Conservation (phyloP, 2,329 filamentous ascomycete genomes). For the Colletotrichum tanaceti region DNA sequence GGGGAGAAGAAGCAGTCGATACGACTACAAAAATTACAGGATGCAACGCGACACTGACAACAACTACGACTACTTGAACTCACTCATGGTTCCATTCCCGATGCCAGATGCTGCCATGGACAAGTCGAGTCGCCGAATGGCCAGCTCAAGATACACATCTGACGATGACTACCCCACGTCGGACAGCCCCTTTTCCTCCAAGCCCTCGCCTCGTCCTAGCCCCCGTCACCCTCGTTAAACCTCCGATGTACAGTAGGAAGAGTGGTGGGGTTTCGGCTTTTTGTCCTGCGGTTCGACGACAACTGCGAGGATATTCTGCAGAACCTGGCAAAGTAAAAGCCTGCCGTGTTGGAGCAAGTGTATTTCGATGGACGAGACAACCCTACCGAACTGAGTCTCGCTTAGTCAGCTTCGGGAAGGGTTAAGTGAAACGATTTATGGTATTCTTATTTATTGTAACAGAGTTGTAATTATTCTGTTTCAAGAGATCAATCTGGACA, state of each 20-base stretch:
- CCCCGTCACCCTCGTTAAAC: too few relatives aligned
- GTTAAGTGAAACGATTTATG: too few relatives aligned
- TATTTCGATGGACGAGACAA: too few relatives aligned
- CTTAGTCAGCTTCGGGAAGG: too few relatives aligned
- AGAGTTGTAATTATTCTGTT: too few relatives aligned
- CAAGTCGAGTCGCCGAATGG: too few relatives aligned
- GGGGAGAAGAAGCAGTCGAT: conserved; percentile 50
- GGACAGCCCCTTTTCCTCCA: conserved; percentile 64
- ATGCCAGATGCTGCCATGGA: conserved; percentile 42
- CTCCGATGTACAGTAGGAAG: too few relatives aligned
- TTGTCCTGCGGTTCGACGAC: conserved; percentile 93
- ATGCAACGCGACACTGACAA: conserved; percentile 37
- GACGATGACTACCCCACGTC: conserved; percentile 65
- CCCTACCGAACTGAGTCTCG: too few relatives aligned
- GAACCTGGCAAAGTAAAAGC: conserved; percentile 67
- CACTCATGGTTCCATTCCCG: too few relatives aligned
- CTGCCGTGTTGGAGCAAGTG: too few relatives aligned
- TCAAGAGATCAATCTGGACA: too few relatives aligned
- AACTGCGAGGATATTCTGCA: conserved; percentile 92
- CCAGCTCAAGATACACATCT: conserved; percentile 62
- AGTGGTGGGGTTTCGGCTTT: conserved; percentile 81
- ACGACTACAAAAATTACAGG: neutral
- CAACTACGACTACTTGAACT: conserved; percentile 53
- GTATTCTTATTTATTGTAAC: too few relatives aligned
- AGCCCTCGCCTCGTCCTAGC: conserved; percentile 58